Conservation (phyloP, 192 early-diverging fungal genomes). For the Linderina pennispora region DNA sequence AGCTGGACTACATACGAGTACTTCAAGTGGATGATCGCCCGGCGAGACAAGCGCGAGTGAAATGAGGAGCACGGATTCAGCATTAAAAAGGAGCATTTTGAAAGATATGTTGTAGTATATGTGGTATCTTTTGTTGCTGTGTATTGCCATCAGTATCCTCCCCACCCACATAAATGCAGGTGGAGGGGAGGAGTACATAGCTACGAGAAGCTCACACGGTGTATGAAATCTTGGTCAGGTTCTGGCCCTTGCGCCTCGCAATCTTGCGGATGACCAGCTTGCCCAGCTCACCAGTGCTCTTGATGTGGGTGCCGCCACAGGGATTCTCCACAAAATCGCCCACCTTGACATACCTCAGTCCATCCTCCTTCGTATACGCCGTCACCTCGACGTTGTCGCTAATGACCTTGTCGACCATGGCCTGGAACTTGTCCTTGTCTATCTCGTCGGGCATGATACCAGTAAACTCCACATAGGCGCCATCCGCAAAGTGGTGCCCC, state of each 20-base stretch:
- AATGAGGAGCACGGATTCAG: neutral
- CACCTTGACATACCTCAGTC: constrained; percentile 1
- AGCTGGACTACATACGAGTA: constrained; percentile 93
- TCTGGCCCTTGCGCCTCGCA: constrained; percentile 9
- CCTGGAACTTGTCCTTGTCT: constrained; percentile 2
- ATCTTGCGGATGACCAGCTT: constrained; percentile 12
- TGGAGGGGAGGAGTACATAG: no score
- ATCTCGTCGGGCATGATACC: constrained; percentile 7
- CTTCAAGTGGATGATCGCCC: constrained; percentile 65
- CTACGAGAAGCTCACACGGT: no score
- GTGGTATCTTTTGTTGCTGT: no score
- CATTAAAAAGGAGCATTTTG: neutral
- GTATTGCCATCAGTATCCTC: no score
- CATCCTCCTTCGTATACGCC: neutral
- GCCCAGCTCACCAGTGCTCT: constrained; percentile 9
- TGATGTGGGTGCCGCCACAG: constrained; percentile 22
- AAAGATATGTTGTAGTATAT: no score
- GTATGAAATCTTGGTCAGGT: constrained; percentile 19
- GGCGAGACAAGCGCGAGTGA: no score
- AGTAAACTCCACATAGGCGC: constrained; percentile 24
- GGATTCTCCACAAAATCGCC: constrained; percentile 12
- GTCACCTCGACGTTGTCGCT: neutral
- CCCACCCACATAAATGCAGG: no score
- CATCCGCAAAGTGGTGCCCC: constrained; percentile 23
- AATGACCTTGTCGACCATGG: constrained; percentile 2